Evolutionary conservation across 2,329 filamentous ascomycete species (phyloP).

Genomic region (Penicillium sumatraense): DNA sequence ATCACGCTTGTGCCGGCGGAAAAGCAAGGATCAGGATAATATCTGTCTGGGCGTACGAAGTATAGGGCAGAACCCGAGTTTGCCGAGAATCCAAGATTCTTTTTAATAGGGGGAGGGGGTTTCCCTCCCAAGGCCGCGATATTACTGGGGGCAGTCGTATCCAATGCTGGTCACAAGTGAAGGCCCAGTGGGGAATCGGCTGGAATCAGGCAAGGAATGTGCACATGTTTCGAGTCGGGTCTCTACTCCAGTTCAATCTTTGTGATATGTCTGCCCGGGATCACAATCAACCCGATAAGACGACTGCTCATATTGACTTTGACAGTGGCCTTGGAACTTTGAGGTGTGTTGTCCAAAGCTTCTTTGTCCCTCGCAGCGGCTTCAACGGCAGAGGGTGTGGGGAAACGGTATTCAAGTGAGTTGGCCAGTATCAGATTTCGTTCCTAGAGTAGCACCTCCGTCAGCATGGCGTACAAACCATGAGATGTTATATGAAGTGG

Average conservation of each 20-base stretch:
- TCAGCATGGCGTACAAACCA: constrained; percentile 9
- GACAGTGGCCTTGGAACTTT: constrained; percentile 40
- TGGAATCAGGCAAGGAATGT: constrained; percentile 11
- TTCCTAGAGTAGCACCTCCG: constrained; percentile 59
- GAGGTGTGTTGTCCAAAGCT: constrained; percentile 25
- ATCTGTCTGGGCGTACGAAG: neutral
- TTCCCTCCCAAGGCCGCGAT: neutral
- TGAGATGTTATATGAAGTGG: neutral
- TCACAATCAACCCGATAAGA: constrained; percentile 85
- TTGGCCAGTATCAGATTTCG: constrained; percentile 84
- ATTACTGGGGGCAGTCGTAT: constrained; percentile 5
- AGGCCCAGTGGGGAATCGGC: constrained; percentile 17
- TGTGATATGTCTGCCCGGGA: constrained; percentile 82
- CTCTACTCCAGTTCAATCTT: constrained; percentile 85
- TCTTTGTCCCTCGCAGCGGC: constrained; percentile 40
- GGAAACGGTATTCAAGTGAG: constrained; percentile 87
- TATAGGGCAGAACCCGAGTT: constrained; percentile 9
- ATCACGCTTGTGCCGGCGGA: constrained; percentile 9
- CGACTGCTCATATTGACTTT: constrained; percentile 78
- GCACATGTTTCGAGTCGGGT: constrained; percentile 9
- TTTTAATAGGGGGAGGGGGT: neutral
- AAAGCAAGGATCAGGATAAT: constrained; percentile 7
- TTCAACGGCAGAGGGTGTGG: constrained; percentile 58
- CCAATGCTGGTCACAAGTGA: neutral
- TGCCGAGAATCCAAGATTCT: neutral